Evolutionary conservation across 345 rosid genomes (phyloP).

Genomic region (Eucalyptus dawsonii): DNA sequence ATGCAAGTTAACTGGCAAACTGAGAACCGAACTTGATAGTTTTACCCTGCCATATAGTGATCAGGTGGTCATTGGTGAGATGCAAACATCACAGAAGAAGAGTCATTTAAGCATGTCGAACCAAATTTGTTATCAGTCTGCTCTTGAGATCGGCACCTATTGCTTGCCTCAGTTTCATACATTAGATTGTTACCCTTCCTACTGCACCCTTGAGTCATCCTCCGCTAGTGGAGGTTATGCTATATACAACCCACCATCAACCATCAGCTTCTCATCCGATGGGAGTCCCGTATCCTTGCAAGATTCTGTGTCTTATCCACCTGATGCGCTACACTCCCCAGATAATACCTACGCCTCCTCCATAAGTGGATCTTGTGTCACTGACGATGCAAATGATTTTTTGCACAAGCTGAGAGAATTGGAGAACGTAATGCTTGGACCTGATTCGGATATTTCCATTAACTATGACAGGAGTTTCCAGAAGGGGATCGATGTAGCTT

Average conservation of each 20-base stretch:
- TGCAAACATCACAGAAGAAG: slow-evolving; percentile 23
- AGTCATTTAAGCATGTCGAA: slow-evolving; percentile 23
- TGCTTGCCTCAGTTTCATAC: slow-evolving; percentile 26
- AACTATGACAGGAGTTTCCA: slow-evolving; percentile 17
- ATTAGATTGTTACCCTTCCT: slow-evolving; percentile 9
- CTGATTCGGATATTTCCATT: slow-evolving; percentile 44
- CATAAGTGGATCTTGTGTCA: slow-evolving; percentile 61
- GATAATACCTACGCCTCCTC: slow-evolving; percentile 46
- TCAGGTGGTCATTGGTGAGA: background rate
- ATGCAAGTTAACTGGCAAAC: background rate
- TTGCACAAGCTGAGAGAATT: slow-evolving; percentile 67
- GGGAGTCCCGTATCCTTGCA: slow-evolving; percentile 41
- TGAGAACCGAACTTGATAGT: background rate
- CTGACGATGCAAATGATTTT: slow-evolving; percentile 51
- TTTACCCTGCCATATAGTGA: background rate
- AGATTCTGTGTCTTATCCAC: slow-evolving; percentile 25
- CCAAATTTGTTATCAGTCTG: slow-evolving; percentile 19
- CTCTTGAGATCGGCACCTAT: slow-evolving; percentile 26
- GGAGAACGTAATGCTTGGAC: slow-evolving; percentile 78
- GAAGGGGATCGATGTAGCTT: background rate
- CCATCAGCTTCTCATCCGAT: slow-evolving; percentile 26
- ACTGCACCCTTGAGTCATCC: slow-evolving; percentile 57
- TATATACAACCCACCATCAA: slow-evolving; percentile 22
- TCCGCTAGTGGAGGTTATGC: slow-evolving; percentile 15
- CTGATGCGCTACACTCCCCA: slow-evolving; percentile 32